These are phyloP conservation scores for Coemansia sp. DNA, from an alignment of 192 early-diverging fungal species.

Conservation along the genomic window DNA sequence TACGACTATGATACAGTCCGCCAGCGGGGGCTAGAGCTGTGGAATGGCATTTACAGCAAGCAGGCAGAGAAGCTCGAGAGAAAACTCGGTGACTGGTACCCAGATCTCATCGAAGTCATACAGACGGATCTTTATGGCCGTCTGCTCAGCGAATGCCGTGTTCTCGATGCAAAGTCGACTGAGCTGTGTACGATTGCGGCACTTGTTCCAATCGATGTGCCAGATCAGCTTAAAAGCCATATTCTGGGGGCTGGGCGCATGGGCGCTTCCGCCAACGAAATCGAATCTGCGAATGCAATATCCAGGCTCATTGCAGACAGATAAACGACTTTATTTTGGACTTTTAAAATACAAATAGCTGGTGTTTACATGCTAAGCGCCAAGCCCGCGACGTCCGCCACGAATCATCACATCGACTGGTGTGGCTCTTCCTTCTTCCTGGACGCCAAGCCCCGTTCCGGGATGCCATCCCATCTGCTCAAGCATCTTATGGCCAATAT, in stretches of 20 bases:
- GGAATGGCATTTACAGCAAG: constrained; percentile 36
- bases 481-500: constrained; percentile 56
- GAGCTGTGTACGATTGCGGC: constrained; percentile 42
- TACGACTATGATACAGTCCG: constrained; percentile 22
- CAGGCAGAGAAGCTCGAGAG: constrained; percentile 36
- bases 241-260: constrained; percentile 25
- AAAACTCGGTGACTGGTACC: constrained; percentile 33
- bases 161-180: constrained; percentile 28
- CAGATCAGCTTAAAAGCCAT: constrained; percentile 47
- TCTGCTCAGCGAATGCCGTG: constrained; percentile 28
- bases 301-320: constrained; percentile 8
- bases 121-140: constrained; percentile 47
- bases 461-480: constrained; percentile 57
- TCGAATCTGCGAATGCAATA: constrained; percentile 23
- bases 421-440: constrained; percentile 44
- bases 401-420: constrained; percentile 53
- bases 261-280: constrained; percentile 26
- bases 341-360: background rate
- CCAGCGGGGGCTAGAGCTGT: constrained; percentile 25
- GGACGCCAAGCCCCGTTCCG: constrained; percentile 46
- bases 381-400: constrained; percentile 47
- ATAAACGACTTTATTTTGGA: background rate
- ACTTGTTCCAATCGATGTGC: constrained; percentile 33
- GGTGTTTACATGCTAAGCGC: constrained; percentile 16
- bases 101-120: constrained; percentile 46